phyloP scores from a whole-genome alignment of 441 rosid species.

The Aleurites moluccanus region DNA sequence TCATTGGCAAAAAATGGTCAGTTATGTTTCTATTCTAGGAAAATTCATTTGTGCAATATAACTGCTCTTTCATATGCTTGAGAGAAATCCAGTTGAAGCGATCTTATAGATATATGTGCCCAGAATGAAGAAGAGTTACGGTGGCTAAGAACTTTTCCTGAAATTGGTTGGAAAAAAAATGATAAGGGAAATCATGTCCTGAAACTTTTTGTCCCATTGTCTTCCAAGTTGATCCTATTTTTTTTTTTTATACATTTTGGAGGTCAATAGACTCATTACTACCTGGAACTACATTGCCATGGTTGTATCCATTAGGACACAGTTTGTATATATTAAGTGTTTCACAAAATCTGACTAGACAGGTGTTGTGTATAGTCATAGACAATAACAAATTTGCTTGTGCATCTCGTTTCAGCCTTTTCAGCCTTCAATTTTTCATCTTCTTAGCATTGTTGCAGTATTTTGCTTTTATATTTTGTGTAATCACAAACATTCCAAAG shows the following conservation, averaged over 20 bases:
- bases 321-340: neutral
- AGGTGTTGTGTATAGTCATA: no score
- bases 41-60: neutral
- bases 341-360: neutral
- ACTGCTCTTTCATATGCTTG: neutral
- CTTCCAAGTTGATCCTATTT: neutral
- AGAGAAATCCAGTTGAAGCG: neutral
- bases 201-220: neutral
- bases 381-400: no score
- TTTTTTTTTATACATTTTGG: neutral
- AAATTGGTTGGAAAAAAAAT: neutral
- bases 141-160: neutral
- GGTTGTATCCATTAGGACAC: no score
- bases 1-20: no score
- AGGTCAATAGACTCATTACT: neutral
- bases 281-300: neutral
- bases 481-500: neutral
- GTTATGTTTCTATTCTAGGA: no score
- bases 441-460: neutral
- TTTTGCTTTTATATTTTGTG: neutral
- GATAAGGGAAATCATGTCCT: neutral
- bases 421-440: neutral
- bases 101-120: neutral
- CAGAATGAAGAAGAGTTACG: neutral
- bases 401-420: neutral